Evolutionary conservation across 169 alveolate genomes (phyloP), one percentile per base, ranked within the genome.

Genomic region (Eimeria praecox): DNA sequence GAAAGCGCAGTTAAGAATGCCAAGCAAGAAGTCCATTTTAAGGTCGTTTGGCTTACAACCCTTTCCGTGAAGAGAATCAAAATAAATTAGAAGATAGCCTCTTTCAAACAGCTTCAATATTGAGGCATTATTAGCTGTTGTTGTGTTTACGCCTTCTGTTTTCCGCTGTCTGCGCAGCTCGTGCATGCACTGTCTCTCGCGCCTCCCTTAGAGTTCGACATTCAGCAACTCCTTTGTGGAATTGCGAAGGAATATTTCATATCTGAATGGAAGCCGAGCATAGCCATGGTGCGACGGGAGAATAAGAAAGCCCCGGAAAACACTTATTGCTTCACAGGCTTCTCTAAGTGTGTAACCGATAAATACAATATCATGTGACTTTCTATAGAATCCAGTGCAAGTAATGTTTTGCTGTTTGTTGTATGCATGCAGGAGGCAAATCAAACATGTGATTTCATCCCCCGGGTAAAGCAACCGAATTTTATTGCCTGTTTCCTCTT

Each of bases 161-260:
- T 0, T 44, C 40, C 52, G 5, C n/a, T 56, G 44, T 40, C n/a
- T 38, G 56, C 54, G 71, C 90, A 92, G 95, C 92, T 92, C 40
- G 92, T 92, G 92, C 95, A 92, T 16, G 87, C 91, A 16, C 82
- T 92, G n/a, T 92, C 95, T 22, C 95, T 92, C 56, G 52, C 95
- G 12, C 92, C 87, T 27, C 95, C 95, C 30, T 71, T 92, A n/a
- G 95, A 92, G 46, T 35, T 92, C 64, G 95, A 92, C 80, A 42
- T 92, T 54, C 82, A 77, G 86, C 85, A 92, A 42, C 92, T 92
- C 62, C 95, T 92, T 16, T 66, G 56, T n/a, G 77, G 92, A 14
- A 86, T 92, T 18, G 92, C 95, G 18, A 56, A 92, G 95, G 95
- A 92, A 73, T 80, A 92, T 22, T 64, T 69, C 69, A 86, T 92